Base-by-base conservation (phyloP, 108 stramenopile genomes). In the Fistulifera solaris region DNA sequence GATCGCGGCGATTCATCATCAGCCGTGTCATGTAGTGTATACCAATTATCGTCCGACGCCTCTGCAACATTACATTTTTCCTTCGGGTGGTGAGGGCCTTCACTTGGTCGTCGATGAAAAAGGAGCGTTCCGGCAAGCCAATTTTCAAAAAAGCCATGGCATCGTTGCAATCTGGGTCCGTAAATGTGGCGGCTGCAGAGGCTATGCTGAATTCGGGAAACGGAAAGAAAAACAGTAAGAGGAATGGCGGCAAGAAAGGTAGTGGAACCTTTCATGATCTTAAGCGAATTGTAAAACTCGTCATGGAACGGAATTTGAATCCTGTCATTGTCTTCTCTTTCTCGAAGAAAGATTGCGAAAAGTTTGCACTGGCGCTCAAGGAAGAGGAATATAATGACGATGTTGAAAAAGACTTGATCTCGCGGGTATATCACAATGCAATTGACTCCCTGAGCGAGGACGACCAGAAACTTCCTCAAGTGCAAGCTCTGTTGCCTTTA, bases 1-100 rank as follows among this genome's bases (percentile, higher is more conserved):
- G 88, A 89, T 91, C 50, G 85, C 85, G 38, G 80, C 80, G 67
- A 93, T 93, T 45, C 95, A 99, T 72, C 96, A 93, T 62, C 96
- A 99, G 66, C 96, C 98, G 1, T 96, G 94, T 75, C 99, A 99
- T 72, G 99, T 99, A 22, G 94, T 99, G 0, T 97, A 97, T 71
- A 99, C 99, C 21, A 93, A 99, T 64, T 99, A 98, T 75, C 88
- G 97, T 57, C 99, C 99, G 0, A 79, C 80, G 18, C 99, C 99
- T 1, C 73, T 99, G 53, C 94, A 96, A 75, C 99, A 99, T 70
- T 72, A 82, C 75, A 76, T 97, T 15, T 96, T 40, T 15, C 56
- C 56, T 2, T 40, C 67, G 68, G 89, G 92, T 12, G 89, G 83
- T 23, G 59, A 82, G 12, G 90, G 97, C 58, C 61, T 94, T 27